Conservation (phyloP, 106 monocot genomes). For the Acorus calamus region DNA sequence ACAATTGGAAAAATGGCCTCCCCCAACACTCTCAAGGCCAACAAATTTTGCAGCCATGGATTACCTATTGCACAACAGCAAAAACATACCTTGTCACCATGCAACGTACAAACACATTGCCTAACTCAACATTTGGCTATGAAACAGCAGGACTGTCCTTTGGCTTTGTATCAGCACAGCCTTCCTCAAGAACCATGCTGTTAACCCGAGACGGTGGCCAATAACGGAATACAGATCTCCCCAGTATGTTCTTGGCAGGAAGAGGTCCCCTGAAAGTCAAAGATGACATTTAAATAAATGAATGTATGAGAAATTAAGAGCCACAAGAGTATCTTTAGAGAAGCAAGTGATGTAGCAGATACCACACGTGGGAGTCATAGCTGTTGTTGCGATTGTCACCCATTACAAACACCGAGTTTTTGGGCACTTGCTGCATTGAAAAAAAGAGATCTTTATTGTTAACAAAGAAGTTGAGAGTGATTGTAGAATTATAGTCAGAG, state of each 20-base stretch:
- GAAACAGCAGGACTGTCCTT: too few species aligned
- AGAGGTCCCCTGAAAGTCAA: constrained; percentile 64
- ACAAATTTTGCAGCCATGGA: too few species aligned
- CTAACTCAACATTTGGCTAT: too few species aligned
- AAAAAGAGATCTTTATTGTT: not conserved
- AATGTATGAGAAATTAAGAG: too few species aligned
- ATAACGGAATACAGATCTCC: constrained; percentile 86
- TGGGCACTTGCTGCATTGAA: constrained; percentile 57
- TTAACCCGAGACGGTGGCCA: constrained; percentile 87
- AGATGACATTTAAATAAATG: not conserved
- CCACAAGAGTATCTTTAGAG: too few species aligned
- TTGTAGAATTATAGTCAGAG: too few species aligned
- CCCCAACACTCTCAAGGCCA: too few species aligned
- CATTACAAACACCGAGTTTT: constrained; percentile 88
- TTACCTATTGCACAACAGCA: too few species aligned
- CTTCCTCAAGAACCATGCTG: constrained; percentile 34
- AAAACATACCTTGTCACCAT: too few species aligned
- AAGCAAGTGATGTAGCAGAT: not conserved
- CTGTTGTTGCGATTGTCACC: constrained; percentile 99
- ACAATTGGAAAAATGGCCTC: too few species aligned
- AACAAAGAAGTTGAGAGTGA: not conserved
- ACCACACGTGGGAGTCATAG: constrained; percentile 97
- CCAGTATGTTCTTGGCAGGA: constrained; percentile 72
- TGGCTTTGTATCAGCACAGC: not conserved
- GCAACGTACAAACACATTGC: too few species aligned